Percentiles rank a stretch among this genome's conserved stretches.
phyloP scores from a whole-genome alignment of 192 early-diverging fungal genomes.

The Powellomyces hirtus region DNA sequence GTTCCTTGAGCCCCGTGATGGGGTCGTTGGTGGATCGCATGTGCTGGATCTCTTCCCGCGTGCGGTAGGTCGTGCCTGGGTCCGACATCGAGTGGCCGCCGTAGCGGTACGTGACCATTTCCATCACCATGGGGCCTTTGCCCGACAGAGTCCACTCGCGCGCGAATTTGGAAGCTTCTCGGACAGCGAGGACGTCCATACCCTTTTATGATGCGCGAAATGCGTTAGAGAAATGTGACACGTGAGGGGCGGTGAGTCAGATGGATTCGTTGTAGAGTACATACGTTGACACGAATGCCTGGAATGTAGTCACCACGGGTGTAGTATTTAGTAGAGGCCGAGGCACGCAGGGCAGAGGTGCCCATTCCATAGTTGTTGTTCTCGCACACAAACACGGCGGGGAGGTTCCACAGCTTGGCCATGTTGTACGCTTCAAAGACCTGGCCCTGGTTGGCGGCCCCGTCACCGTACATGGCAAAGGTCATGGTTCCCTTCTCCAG shows the following conservation, averaged over 20 bases:
- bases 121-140: slow-evolving; percentile 90
- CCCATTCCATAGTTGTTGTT: slow-evolving; percentile 99
- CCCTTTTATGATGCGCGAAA: neutral
- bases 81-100: slow-evolving; percentile 99
- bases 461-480: slow-evolving; percentile 94
- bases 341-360: slow-evolving; percentile 84
- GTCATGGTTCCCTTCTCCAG: slow-evolving; percentile 71
- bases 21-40: slow-evolving; percentile 93
- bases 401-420: slow-evolving; percentile 96
- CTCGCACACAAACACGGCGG: slow-evolving; percentile 93
- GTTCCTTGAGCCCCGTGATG: slow-evolving; percentile 88
- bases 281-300: slow-evolving; percentile 71
- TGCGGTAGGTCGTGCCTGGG: slow-evolving; percentile 98
- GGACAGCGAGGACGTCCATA: slow-evolving; percentile 94
- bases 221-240: neutral
- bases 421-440: slow-evolving; percentile 99
- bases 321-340: slow-evolving; percentile 91
- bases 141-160: slow-evolving; percentile 78
- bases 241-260: neutral
- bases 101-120: slow-evolving; percentile 98
- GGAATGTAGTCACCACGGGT: slow-evolving; percentile 96
- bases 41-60: slow-evolving; percentile 97
- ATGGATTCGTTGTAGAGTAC: neutral
- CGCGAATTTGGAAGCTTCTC: slow-evolving; percentile 78
- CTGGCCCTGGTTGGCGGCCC: slow-evolving; percentile 97